A percentile compares a stretch with the other conserved stretches of the same genome.
Conservation (phyloP, 768 basidiomycete species). For the Suillus alpinus region DNA sequence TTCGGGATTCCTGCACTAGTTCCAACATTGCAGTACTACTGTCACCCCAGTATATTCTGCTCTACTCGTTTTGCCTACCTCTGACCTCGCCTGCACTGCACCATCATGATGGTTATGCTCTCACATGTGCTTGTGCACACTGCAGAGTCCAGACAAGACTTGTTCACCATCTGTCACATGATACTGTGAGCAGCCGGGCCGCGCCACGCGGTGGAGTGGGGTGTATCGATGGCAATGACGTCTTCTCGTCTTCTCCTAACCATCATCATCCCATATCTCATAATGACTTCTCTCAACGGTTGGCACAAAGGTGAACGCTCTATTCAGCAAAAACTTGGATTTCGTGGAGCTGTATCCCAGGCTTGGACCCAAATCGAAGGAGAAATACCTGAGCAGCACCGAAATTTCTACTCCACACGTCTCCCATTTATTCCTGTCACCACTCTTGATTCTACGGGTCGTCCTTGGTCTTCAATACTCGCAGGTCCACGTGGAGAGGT, state of each 20-base stretch:
- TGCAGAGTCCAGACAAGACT: too few relatives aligned
- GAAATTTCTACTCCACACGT: conserved; percentile 44
- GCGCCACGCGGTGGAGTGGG: not conserved
- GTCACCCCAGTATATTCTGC: not conserved
- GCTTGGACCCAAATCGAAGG: conserved; percentile 40
- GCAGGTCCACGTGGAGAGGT: conserved; percentile 41
- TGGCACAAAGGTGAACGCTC: conserved; percentile 49
- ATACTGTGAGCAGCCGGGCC: not conserved
- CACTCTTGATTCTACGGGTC: conserved; percentile 45
- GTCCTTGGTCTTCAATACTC: conserved; percentile 62
- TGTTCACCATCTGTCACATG: not conserved
- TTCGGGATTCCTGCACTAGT: not conserved
- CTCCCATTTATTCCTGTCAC: conserved; percentile 56
- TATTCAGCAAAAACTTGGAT: conserved; percentile 48
- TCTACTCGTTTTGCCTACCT: not conserved
- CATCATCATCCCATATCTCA: not conserved
- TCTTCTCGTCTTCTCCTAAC: not conserved
- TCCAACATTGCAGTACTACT: not conserved
- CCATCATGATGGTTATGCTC: not conserved
- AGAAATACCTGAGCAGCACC: conserved; percentile 50
- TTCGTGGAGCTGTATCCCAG: conserved; percentile 33
- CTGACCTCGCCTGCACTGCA: not conserved
- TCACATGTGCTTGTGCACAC: not conserved
- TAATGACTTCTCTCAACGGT: conserved; percentile 28
- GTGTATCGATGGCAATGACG: not conserved